These are phyloP conservation scores for Penicillium hesseltinei DNA, from an alignment of 2,329 filamentous ascomycete species.

Conservation along the genomic window DNA sequence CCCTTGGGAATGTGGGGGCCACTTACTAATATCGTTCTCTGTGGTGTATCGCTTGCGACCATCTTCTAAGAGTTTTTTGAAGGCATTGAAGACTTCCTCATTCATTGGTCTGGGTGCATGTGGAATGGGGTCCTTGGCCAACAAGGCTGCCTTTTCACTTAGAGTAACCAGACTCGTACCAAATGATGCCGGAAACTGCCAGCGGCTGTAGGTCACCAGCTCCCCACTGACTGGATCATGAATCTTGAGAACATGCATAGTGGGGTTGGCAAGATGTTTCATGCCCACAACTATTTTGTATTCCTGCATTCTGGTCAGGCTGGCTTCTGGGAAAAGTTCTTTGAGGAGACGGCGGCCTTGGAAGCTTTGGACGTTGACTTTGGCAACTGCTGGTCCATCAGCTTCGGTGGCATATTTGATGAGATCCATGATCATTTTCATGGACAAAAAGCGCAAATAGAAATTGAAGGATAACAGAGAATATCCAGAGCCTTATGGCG, in stretches of 20 bases:
- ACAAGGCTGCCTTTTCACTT: slow-evolving; percentile 41
- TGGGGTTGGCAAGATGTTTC: slow-evolving; percentile 44
- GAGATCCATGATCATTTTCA: not conserved
- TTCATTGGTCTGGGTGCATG: slow-evolving; percentile 47
- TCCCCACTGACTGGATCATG: slow-evolving; percentile 32
- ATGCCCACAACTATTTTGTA: slow-evolving; percentile 39
- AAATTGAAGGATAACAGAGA: not conserved
- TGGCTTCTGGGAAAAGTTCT: slow-evolving; percentile 39
- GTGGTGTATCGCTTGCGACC: slow-evolving; percentile 19
- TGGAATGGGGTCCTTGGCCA: slow-evolving; percentile 37
- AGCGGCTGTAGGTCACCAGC: slow-evolving; percentile 51
- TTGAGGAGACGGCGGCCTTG: slow-evolving; percentile 39
- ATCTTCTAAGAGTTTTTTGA: slow-evolving; percentile 19
- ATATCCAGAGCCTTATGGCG: not conserved
- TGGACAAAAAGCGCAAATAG: not conserved
- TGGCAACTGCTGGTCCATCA: slow-evolving; percentile 45
- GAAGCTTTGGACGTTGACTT: slow-evolving; percentile 51
- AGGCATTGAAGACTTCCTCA: slow-evolving; percentile 37
- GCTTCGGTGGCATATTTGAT: slow-evolving; percentile 42
- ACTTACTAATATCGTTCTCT: slow-evolving; percentile 28
- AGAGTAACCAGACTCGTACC: slow-evolving; percentile 26
- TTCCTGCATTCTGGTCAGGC: slow-evolving; percentile 24
- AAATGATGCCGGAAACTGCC: slow-evolving; percentile 38
- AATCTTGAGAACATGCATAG: slow-evolving; percentile 44
- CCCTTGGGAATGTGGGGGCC: not conserved